Evolutionary conservation across 2,329 filamentous ascomycete genomes (phyloP), one percentile per base, ranked within the genome.

Genomic region (Lojkania enalia): DNA sequence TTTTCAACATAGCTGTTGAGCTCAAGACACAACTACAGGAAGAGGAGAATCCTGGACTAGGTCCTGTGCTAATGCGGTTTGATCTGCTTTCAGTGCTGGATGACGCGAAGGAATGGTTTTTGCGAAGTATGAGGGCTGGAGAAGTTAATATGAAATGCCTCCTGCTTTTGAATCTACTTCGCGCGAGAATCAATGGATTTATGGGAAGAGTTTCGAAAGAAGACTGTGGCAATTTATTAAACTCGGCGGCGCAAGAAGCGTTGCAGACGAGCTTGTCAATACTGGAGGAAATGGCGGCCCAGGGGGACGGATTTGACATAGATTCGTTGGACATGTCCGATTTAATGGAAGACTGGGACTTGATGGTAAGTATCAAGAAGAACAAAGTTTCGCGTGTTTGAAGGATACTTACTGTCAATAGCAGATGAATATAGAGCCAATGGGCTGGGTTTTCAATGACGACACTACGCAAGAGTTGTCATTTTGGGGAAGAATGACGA

Each of bases 111-210:
- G 35, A 36, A 13, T 59, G 57, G 52, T 49, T 50, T 19, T 23
- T 61, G 6, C 42, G 41, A 11, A 53, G 50, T 31, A 54, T 65
- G 5, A 49, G 58, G 39, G 61, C 57, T 14, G 64, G 64, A 11
- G 63, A 67, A 36, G 63, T 59, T 1, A 60, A 61, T 33, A 47
- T 62, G 13, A 67, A 67, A 21, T 63, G 60, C 5, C 60, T 63
- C 35, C 36, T 65, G 14, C 49, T 65, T 2, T 35, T 56, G 16
- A 41, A 42, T 20, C 35, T 66, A 9, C 19, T 64, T 13, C 21
- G 25, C 5, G 53, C 55, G 13, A 57, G 61, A 30, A 60, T 59
- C 4, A 46, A 60, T n/a, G 60, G 48, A 1, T 49, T 60, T 13
- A 54, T 48, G 32, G 42, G 38, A 19, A 27, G 48, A 2, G 14